Base-by-base conservation (phyloP, 192 early-diverging fungal genomes). In the Backusella liffmaniae region DNA sequence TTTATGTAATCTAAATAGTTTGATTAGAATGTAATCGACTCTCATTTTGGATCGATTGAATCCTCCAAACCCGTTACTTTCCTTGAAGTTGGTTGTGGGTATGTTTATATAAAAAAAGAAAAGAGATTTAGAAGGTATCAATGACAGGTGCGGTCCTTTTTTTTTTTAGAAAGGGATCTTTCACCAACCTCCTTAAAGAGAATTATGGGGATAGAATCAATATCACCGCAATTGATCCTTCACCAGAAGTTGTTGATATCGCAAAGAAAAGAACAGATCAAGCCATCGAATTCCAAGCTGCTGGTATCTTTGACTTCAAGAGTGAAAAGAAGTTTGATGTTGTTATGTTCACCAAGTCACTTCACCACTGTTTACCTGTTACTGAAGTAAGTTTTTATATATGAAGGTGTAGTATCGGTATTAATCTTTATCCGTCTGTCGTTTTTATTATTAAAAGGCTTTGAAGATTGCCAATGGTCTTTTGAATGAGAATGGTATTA, bases 321-420 rank as follows among this genome's bases (percentile, higher is more conserved):
- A 34, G 26, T 26, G 36, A 76, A 35, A 49, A 67, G 13, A 76
- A 69, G n/a, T 76, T 42, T 30, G 74, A 76, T 36, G 13, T 76
- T 4, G n/a, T 76, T 15, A 66, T 76, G 32, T 76, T 76, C 7
- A 76, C 74, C 29, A 76, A 76, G 65, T 76, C 74, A 29, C 74
- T 76, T 6, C 74, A 76, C 32, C 74, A 76, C 23, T 68, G 62
- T 34, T 16, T 44, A 12, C 74, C 74, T 26, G 44, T 76, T 5
- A 67, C 69, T n/a, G 16, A 67, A 18, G 74, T 76, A 42, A 46
- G 65, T 41, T 32, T 21, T 29, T 35, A 15, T 0, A 21, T 21
- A 0, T 56, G 18, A 23, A 23, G 18, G 23, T n/a, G 29, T 15
- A 16, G 23, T 69, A 15, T 10, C 1, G 16, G 1, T 6, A 35